Base-by-base conservation (phyloP, 352 stramenopile genomes). In the Globisporangium sylvaticum region DNA sequence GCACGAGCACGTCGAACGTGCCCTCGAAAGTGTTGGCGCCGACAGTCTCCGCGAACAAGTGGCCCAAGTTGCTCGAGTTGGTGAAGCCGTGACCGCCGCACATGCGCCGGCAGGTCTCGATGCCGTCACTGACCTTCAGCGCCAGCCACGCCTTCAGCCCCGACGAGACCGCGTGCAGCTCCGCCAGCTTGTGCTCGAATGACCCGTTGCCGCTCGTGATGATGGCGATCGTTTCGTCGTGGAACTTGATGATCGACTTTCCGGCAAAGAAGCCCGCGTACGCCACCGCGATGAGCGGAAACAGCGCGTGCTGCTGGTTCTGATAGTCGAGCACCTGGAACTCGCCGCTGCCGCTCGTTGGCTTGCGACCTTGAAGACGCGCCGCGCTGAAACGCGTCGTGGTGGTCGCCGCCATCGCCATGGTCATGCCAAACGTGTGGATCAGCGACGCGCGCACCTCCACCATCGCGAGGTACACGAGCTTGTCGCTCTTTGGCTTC, bases 1-100 rank as follows among this genome's bases (percentile, higher is more conserved):
- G 78, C 29, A 88, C 74, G 31, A 92, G 73, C 60, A 92, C 83
- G 65, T 92, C 81, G 52, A 82, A 85, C 24, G 82, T 92, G 22
- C 82, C 84, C 77, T 92, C 82, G 64, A 75, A 88, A 14, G 84
- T 92, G 58, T 61, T 77, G 7, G 78, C 73, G 24, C 79, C 79
- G 2, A 89, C 77, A 1, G 68, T 70, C 64, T 82, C 75, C 10
- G 42, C 58, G 32, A 69, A 73, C 27, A 80, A 65, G 44, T 81
- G 74, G 22, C 56, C 52, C 24, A 75, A 31, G 39, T 70, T 70
- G 56, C 61, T 70, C 22, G 59, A 69, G 24, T 67, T 37, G 22
- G 64, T 56, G 32, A 67, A 72, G 22, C 65, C 59, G 59, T 72
- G 65, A 20, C 69, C 59, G 6, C 69, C 65, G 9, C 76, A 83